A percentile compares a stretch with the other conserved stretches of the same genome.
These are phyloP conservation scores for Trifolium repens DNA, from an alignment of 306 rosid genomes.

Conservation along the genomic window DNA sequence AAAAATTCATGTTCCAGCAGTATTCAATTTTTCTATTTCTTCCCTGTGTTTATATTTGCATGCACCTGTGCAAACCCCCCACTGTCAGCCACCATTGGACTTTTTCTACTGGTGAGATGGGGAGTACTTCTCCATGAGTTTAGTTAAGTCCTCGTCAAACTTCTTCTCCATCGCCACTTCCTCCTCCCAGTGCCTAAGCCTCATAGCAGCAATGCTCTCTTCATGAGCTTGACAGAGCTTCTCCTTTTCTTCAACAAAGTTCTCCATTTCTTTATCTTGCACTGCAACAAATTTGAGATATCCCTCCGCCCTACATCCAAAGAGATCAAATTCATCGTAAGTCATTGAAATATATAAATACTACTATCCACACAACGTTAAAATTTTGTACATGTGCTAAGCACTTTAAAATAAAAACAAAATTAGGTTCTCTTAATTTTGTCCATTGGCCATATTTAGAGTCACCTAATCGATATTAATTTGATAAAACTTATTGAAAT, in stretches of 20 bases:
- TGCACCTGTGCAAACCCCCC: slow-evolving; percentile 15
- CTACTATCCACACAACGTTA: not conserved
- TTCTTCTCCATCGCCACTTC: slow-evolving; percentile 63
- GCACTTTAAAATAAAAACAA: not conserved
- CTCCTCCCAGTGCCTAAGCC: slow-evolving; percentile 64
- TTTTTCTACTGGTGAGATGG: slow-evolving; percentile 35
- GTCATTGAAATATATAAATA: slow-evolving; percentile 7
- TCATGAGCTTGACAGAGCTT: slow-evolving; percentile 48
- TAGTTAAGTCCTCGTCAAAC: slow-evolving; percentile 50
- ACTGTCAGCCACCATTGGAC: slow-evolving; percentile 33
- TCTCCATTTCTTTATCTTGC: slow-evolving; percentile 69
- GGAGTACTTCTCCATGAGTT: slow-evolving; percentile 68
- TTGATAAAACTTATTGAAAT: slow-evolving; percentile 1
- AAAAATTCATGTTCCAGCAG: not conserved
- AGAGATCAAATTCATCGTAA: slow-evolving; percentile 23
- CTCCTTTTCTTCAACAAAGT: slow-evolving; percentile 62
- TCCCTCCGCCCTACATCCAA: slow-evolving; percentile 54
- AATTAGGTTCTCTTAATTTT: not conserved
- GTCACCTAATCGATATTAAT: not conserved
- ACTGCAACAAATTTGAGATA: slow-evolving; percentile 57
- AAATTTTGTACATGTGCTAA: not conserved
- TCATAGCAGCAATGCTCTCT: slow-evolving; percentile 57
- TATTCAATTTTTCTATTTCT: slow-evolving; percentile 15
- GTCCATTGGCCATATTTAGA: not conserved
- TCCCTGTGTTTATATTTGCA: slow-evolving; percentile 36